Evolutionary conservation across 345 rosid genomes (phyloP), one percentile per base, ranked within the genome.

Genomic region (Bruguiera sexangula): DNA sequence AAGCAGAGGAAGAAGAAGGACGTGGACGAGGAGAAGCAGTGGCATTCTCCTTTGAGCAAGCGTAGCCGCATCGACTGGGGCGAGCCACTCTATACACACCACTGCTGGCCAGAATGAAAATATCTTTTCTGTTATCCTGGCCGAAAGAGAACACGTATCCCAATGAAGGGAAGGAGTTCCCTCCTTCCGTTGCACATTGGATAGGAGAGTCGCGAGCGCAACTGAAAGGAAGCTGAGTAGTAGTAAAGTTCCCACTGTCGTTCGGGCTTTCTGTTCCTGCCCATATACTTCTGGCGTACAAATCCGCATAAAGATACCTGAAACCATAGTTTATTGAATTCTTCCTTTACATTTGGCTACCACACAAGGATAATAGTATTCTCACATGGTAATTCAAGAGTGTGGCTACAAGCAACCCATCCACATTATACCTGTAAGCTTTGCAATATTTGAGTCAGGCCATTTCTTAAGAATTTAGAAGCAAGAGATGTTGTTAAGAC

Each of bases 281-380:
- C 82, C 81, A 81, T 53, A 87, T 32, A 26, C 63, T 72, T 34
- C 81, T 77, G 0, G 82, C 92, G 61, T 75, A 84, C 70, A 84
- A 67, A 56, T 87, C 92, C 50, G 79, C 70, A 29, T 67, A 82
- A 22, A 87, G 71, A 53, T 85, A 85, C 70, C 88, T 85, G 77
- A 2, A 70, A 66, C 24, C 54, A 48, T 30, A 22, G 46, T 20
- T 51, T 26, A 8, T 22, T 5, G 20, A 10, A 18, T 9, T 5
- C 29, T 16, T 37, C 21, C 34, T 39, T 37, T 4, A 50, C 24
- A 48, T 43, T 43, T 13, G 50, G 18, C 18, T 13, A 43, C 50
- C 50, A 11, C 19, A 13, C 18, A 0, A 0, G 50, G 50, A 43
- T 3, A 43, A 43, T 13, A 43, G 50, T 13, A 43, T 43, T 11